A percentile compares a stretch with the other conserved stretches of the same genome.
Conservation (phyloP, 805 yeast species). For the Ogataea kodamae region DNA sequence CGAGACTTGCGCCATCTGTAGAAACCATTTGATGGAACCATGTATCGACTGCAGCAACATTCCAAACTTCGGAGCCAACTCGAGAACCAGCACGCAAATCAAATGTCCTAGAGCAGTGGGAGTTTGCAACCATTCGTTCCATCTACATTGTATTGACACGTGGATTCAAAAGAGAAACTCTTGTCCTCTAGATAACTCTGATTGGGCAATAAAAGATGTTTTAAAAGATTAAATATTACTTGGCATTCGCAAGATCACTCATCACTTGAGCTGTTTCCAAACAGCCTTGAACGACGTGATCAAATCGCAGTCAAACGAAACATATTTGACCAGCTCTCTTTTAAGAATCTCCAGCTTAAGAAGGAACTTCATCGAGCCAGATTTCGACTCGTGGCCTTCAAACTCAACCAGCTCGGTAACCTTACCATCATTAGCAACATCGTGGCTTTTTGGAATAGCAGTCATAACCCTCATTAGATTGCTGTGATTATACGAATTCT, state of each 20-base stretch:
- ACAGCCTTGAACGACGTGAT: constrained; percentile 17
- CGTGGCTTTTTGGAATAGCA: constrained; percentile 13
- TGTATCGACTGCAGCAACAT: constrained; percentile 86
- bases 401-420: constrained; percentile 11
- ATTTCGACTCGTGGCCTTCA: constrained; percentile 5
- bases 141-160: constrained; percentile 90
- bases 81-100: constrained; percentile 15
- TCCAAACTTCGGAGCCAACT: constrained; percentile 43
- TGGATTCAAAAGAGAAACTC: constrained; percentile 95
- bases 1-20: constrained; percentile 96
- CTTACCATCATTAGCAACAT: constrained; percentile 11
- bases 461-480: constrained; percentile 12
- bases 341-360: constrained; percentile 17
- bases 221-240: constrained; percentile 18
- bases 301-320: constrained; percentile 4
- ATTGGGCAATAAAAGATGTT: constrained; percentile 54
- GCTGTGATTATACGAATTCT: constrained; percentile 7
- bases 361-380: constrained; percentile 16
- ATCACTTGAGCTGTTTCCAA: constrained; percentile 16
- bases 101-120: constrained; percentile 96
- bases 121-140: constrained; percentile 96
- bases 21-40: constrained; percentile 97
- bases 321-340: constrained; percentile 12
- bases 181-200: constrained; percentile 93
- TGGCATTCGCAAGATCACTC: no score